phyloP scores from a whole-genome alignment of 495 filamentous ascomycete genomes.

The Aspergillus cavernicola region DNA sequence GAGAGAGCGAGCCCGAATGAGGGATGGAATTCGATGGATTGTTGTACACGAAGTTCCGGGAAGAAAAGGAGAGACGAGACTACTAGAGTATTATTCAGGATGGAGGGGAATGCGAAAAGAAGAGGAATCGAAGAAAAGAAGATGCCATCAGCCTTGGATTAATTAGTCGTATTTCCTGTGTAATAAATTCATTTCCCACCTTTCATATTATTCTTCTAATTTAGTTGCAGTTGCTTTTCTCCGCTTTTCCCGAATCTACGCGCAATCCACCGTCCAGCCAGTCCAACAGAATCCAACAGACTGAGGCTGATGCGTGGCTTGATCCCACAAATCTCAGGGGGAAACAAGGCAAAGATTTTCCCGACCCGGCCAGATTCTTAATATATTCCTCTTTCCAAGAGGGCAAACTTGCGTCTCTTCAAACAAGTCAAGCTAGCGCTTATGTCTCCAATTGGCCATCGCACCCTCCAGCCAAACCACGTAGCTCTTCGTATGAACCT shows the following conservation, averaged over 20 bases:
- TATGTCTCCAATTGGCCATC: not conserved
- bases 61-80: not conserved
- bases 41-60: constrained; percentile 2
- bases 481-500: not conserved
- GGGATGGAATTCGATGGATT: not conserved
- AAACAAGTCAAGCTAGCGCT: not conserved
- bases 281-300: too few species aligned
- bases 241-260: too few species aligned
- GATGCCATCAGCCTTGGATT: not conserved
- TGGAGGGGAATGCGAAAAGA: constrained; percentile 24
- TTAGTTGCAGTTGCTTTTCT: too few species aligned
- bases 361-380: not conserved
- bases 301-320: constrained; percentile 7
- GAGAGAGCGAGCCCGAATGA: constrained; percentile 11
- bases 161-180: not conserved
- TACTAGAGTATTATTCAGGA: too few species aligned
- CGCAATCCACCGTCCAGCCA: too few species aligned
- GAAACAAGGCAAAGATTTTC: not conserved
- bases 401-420: not conserved
- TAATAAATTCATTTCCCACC: constrained; percentile 3
- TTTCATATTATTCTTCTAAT: not conserved
- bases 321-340: not conserved
- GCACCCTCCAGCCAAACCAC: not conserved
- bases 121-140: not conserved
- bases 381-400: too few species aligned